Conservation (phyloP, 2,329 filamentous ascomycete species). For the Iodosphaeria phyllophila region DNA sequence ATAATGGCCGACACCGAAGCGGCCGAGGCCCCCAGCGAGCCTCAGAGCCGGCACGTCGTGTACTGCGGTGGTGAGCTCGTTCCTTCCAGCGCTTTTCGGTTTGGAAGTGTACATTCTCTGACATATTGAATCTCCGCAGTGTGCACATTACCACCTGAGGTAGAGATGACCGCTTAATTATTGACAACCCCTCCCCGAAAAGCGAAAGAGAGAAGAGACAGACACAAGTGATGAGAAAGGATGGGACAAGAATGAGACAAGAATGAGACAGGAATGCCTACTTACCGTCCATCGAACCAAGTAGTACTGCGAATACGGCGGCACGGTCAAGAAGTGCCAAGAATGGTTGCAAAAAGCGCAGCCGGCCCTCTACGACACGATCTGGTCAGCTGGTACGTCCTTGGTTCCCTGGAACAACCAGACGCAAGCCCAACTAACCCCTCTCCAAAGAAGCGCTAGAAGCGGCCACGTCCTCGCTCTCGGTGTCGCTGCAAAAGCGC, state of each 20-base stretch:
- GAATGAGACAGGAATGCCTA: slow-evolving; percentile 4
- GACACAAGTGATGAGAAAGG: too few relatives aligned
- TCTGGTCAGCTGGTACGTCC: slow-evolving; percentile 68
- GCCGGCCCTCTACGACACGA: slow-evolving; percentile 50
- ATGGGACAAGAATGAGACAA: neutral
- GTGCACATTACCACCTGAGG: slow-evolving; percentile 47
- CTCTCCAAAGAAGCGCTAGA: slow-evolving; percentile 49
- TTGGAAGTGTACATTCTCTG: too few relatives aligned
- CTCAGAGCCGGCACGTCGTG: slow-evolving; percentile 29
- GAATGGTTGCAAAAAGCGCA: slow-evolving; percentile 78
- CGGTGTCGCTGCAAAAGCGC: slow-evolving; percentile 80
- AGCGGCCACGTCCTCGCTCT: slow-evolving; percentile 70
- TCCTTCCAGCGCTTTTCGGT: too few relatives aligned
- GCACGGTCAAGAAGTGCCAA: slow-evolving; percentile 89
- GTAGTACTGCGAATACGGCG: slow-evolving; percentile 99
- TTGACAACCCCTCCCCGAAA: too few relatives aligned
- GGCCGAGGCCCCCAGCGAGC: slow-evolving; percentile 23
- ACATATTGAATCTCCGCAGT: slow-evolving; percentile 26
- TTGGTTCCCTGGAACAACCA: slow-evolving; percentile 1
- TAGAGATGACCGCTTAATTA: too few relatives aligned
- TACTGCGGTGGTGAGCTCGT: slow-evolving; percentile 38
- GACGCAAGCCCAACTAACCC: neutral
- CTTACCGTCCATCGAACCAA: slow-evolving; percentile 7
- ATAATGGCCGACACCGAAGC: slow-evolving; percentile 38
- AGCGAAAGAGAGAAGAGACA: too few relatives aligned